Conservation (phyloP, 2,329 filamentous ascomycete genomes). For the Cercospora beticola region DNA sequence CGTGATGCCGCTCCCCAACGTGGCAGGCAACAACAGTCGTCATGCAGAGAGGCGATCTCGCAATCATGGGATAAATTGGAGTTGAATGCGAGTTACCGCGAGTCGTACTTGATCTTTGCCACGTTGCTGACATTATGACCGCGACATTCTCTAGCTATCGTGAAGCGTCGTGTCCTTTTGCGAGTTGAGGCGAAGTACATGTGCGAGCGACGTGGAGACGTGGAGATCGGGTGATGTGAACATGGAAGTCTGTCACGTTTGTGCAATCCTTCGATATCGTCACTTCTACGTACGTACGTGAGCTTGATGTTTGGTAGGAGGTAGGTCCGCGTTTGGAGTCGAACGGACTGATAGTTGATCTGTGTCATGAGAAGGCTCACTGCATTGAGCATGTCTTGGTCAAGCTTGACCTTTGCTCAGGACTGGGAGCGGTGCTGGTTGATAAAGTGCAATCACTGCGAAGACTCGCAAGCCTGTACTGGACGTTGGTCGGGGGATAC, state of each 20-base stretch:
- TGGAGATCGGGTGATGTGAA: not conserved
- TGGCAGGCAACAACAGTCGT: not conserved
- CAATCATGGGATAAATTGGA: not conserved
- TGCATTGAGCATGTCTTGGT: not conserved
- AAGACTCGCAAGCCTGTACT: no score
- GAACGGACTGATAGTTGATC: not conserved
- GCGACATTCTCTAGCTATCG: not conserved
- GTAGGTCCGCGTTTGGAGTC: not conserved
- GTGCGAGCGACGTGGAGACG: not conserved
- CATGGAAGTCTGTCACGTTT: not conserved
- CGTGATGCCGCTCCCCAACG: not conserved
- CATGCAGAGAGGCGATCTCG: not conserved
- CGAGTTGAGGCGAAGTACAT: constrained; percentile 5
- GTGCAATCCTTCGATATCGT: constrained; percentile 12
- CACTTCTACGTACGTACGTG: constrained; percentile 9
- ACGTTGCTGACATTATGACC: not conserved
- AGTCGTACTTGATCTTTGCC: not conserved
- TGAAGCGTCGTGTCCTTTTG: not conserved
- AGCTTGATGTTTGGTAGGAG: no score
- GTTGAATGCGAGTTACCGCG: not conserved
- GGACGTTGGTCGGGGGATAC: no score
- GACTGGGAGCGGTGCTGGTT: not conserved
- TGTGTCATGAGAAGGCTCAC: not conserved
- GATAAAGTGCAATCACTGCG: no score
- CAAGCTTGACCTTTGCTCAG: not conserved